These are phyloP conservation scores for Xylariaceae sp. DNA, from an alignment of 2,329 filamentous ascomycete species.

Conservation along the genomic window DNA sequence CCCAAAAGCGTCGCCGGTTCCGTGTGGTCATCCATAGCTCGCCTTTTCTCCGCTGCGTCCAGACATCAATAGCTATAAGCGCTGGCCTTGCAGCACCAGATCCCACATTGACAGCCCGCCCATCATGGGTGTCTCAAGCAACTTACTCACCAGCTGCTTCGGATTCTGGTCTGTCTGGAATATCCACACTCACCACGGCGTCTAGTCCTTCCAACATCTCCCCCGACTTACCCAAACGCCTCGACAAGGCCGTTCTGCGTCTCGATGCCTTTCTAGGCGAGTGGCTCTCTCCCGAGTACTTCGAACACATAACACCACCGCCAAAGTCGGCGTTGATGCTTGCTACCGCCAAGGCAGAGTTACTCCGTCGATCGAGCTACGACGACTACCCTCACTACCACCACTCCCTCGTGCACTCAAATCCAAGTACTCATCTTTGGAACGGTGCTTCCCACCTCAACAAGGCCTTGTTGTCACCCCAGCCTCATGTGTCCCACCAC, in stretches of 20 bases:
- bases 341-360: conserved; percentile 77
- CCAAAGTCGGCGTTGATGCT: conserved; percentile 84
- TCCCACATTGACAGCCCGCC: conserved; percentile 29
- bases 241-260: conserved; percentile 61
- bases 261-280: conserved; percentile 92
- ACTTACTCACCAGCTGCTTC: no score
- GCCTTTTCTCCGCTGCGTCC: conserved; percentile 88
- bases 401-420: conserved; percentile 24
- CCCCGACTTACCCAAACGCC: conserved; percentile 8
- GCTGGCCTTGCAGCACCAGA: conserved; percentile 69
- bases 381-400: conserved; percentile 41
- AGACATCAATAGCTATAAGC: conserved; percentile 84
- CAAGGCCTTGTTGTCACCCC: conserved; percentile 21
- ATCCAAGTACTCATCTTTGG: conserved; percentile 36
- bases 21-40: conserved; percentile 85
- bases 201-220: conserved; percentile 22
- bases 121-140: conserved; percentile 1
- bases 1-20: conserved; percentile 56
- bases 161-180: no score
- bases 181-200: no score
- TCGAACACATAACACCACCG: conserved; percentile 83
- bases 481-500: conserved; percentile 15
- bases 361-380: conserved; percentile 71
- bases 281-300: conserved; percentile 92
- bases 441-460: conserved; percentile 22